A percentile compares a stretch with the other conserved stretches of the same genome.
phyloP scores from a whole-genome alignment of 2,329 filamentous ascomycete species.

The Dothistroma septosporum region DNA sequence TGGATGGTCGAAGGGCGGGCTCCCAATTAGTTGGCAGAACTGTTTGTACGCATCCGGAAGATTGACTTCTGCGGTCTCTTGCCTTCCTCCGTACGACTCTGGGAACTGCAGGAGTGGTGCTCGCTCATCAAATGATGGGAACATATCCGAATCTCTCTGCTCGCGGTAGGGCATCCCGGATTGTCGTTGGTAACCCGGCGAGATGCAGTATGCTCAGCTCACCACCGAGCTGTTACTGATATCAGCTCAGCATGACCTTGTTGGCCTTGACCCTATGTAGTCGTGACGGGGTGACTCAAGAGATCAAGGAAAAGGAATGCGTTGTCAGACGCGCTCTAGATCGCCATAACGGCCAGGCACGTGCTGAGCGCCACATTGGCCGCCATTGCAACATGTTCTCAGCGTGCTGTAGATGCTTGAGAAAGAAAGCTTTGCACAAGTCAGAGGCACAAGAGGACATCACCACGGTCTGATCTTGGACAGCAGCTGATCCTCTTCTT shows the following conservation, averaged over 20 bases:
- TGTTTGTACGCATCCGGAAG: constrained; percentile 31
- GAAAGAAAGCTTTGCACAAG: background rate
- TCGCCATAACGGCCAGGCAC: background rate
- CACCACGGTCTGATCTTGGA: background rate
- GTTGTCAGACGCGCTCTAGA: background rate
- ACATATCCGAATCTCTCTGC: constrained; percentile 10
- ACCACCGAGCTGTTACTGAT: background rate
- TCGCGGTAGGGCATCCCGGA: background rate
- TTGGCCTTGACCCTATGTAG: background rate
- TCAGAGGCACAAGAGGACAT: background rate
- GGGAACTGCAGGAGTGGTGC: constrained; percentile 30
- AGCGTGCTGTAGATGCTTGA: background rate
- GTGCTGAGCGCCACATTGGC: background rate
- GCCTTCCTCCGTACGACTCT: constrained; percentile 11
- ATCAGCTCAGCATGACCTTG: background rate
- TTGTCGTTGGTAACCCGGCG: too few relatives aligned
- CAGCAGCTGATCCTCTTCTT: background rate
- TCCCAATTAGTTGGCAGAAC: constrained; percentile 38
- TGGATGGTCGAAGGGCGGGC: constrained; percentile 32
- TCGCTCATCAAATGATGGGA: constrained; percentile 22
- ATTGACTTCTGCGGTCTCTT: constrained; percentile 1
- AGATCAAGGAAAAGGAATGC: background rate
- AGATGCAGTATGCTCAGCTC: background rate
- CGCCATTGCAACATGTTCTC: background rate
- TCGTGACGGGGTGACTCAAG: background rate